phyloP scores from a whole-genome alignment of 1,284 basidiomycete genomes.

The Agaricales sp. region DNA sequence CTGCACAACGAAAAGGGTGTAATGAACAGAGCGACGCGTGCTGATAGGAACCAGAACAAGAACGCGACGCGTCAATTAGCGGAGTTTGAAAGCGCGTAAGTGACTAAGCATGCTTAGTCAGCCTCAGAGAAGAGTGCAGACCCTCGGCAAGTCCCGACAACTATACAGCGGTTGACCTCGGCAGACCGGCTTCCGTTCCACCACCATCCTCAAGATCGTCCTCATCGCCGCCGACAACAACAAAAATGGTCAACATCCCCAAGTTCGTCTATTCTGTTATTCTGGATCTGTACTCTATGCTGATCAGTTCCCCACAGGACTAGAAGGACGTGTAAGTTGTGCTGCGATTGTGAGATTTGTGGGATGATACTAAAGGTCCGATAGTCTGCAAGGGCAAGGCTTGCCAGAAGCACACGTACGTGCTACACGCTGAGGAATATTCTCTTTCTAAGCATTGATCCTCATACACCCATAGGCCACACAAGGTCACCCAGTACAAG shows the following conservation, averaged over 20 bases:
- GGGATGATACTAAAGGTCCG: conserved; percentile 4
- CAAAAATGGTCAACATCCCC: conserved; percentile 84
- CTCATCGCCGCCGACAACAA: not conserved
- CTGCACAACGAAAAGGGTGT: not conserved
- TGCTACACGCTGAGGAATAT: conserved; percentile 12
- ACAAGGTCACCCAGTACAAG: conserved; percentile 98
- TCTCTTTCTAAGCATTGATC: not conserved
- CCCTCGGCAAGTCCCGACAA: not conserved
- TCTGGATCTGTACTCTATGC: conserved; percentile 5
- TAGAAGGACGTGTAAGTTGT: conserved; percentile 73
- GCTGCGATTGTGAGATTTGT: conserved; percentile 1
- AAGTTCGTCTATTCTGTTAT: conserved; percentile 42
- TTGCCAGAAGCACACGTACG: conserved; percentile 98
- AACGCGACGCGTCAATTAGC: conserved; percentile 1
- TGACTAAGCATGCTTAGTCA: conserved; percentile 1
- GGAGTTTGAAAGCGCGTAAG: not conserved
- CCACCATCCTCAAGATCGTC: not conserved
- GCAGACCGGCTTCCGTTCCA: not conserved
- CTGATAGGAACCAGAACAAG: not conserved
- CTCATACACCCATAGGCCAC: conserved; percentile 56
- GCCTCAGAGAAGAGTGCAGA: not conserved
- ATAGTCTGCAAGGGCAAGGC: conserved; percentile 96
- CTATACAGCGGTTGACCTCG: not conserved
- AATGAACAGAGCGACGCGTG: not conserved
- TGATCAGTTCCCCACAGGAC: conserved; percentile 39